Evolutionary conservation across 2,329 filamentous ascomycete genomes (phyloP).

Genomic region (Zasmidium cellare): DNA sequence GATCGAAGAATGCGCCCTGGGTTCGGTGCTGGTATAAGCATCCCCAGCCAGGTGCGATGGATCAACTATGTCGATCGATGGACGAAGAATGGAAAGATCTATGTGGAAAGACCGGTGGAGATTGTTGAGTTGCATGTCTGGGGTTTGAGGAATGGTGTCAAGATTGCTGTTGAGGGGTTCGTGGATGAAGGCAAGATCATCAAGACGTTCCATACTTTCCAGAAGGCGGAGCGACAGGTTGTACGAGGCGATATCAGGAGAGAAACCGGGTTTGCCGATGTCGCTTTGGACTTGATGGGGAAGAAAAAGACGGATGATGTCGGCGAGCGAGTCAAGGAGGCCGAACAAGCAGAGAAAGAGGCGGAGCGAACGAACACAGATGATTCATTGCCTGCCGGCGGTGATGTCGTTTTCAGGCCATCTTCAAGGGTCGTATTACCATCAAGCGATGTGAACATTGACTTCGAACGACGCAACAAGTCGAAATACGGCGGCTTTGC

Average conservation of each 20-base stretch:
- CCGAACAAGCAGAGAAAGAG: conserved; percentile 20
- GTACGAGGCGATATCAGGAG: conserved; percentile 57
- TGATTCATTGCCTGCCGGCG: conserved; percentile 51
- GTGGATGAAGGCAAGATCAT: conserved; percentile 88
- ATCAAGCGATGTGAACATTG: conserved; percentile 85
- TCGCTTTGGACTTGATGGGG: conserved; percentile 46
- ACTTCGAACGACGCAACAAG: conserved; percentile 82
- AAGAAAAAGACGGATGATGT: conserved; percentile 28
- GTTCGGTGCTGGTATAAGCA: conserved; percentile 87
- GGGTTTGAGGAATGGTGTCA: conserved; percentile 85
- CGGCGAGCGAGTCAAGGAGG: conserved; percentile 19
- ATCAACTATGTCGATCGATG: conserved; percentile 86
- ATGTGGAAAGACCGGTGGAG: conserved; percentile 80
- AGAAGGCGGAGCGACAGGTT: conserved; percentile 67
- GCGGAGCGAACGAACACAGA: conserved; percentile 24
- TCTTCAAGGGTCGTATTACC: conserved; percentile 66
- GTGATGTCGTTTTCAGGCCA: conserved; percentile 78
- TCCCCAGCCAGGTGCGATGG: conserved; percentile 88
- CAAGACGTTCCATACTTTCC: conserved; percentile 78
- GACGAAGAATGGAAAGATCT: conserved; percentile 67
- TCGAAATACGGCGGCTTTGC: conserved; percentile 73
- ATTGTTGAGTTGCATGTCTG: conserved; percentile 86
- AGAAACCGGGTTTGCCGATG: conserved; percentile 43
- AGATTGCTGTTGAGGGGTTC: conserved; percentile 81
- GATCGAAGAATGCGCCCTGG: conserved; percentile 83